A percentile compares a stretch with the other conserved stretches of the same genome.
These are phyloP conservation scores for Cutaneotrichosporon sp. DNA, from an alignment of 1,284 basidiomycete species.

Conservation along the genomic window DNA sequence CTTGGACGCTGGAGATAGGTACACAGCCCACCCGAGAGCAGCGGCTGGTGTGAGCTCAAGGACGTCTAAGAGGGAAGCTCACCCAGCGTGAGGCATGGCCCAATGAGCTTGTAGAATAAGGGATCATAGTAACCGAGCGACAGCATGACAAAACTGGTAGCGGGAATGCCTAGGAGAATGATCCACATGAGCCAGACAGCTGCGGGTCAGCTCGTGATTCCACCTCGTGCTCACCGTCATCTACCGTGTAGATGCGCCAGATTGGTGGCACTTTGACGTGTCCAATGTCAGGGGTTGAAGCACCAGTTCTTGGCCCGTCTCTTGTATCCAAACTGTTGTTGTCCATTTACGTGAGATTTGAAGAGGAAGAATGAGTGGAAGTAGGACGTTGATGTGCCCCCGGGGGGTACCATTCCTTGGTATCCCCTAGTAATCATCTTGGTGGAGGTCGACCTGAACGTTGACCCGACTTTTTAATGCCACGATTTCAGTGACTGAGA, in stretches of 20 bases:
- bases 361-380: constrained; percentile 1
- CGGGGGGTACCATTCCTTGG: no score
- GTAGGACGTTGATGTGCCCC: not conserved
- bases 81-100: constrained; percentile 8
- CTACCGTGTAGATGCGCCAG: constrained; percentile 6
- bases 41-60: not conserved
- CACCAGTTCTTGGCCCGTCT: not conserved
- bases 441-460: not conserved
- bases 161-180: constrained; percentile 4
- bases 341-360: not conserved
- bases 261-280: constrained; percentile 1
- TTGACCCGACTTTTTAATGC: no score
- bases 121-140: not conserved
- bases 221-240: not conserved
- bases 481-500: no score
- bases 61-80: not conserved
- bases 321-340: not conserved
- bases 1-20: not conserved
- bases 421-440: not conserved
- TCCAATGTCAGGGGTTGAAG: not conserved
- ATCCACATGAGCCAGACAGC: constrained; percentile 9
- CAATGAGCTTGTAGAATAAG: not conserved
- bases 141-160: not conserved
- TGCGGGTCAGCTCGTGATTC: not conserved
- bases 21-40: not conserved